A percentile compares a stretch with the other conserved stretches of the same genome.
Conservation (phyloP, 2,329 filamentous ascomycete species). For the Phyllosticta citribraziliensis region DNA sequence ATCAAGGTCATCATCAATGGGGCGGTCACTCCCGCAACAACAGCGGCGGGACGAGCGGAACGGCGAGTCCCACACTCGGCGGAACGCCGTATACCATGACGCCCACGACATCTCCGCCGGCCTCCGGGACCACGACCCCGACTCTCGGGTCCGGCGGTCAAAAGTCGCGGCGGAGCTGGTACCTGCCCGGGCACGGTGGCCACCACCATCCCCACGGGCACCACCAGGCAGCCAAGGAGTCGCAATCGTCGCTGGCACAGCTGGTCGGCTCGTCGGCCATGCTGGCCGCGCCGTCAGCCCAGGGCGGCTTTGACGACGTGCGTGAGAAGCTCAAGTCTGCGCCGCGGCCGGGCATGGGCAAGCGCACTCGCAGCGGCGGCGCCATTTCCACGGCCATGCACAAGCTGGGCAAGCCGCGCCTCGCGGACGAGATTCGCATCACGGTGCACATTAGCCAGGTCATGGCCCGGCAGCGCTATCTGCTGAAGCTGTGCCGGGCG, state of each 20-base stretch:
- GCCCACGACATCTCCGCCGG: slow-evolving; percentile 31
- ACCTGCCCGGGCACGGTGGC: neutral
- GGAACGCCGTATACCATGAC: slow-evolving; percentile 19
- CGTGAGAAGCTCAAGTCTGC: slow-evolving; percentile 30
- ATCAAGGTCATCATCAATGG: neutral
- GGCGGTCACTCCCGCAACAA: neutral
- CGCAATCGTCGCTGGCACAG: slow-evolving; percentile 32
- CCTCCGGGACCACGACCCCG: slow-evolving; percentile 35
- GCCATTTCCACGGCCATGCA: slow-evolving; percentile 26
- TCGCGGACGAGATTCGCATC: slow-evolving; percentile 46
- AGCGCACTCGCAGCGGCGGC: slow-evolving; percentile 26
- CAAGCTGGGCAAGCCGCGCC: slow-evolving; percentile 25
- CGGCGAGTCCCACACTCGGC: slow-evolving; percentile 2
- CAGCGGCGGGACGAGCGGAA: slow-evolving; percentile 4
- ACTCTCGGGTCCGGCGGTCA: slow-evolving; percentile 12
- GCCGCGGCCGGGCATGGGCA: slow-evolving; percentile 25
- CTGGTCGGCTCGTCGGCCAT: slow-evolving; percentile 36
- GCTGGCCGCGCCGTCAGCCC: slow-evolving; percentile 29
- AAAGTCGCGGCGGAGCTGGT: slow-evolving; percentile 12
- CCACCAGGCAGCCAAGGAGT: slow-evolving; percentile 24
- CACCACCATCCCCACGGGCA: slow-evolving; percentile 25
- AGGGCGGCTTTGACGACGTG: slow-evolving; percentile 33
- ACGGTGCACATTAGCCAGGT: slow-evolving; percentile 57
- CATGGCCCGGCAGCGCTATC: slow-evolving; percentile 69
- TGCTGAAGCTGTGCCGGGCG: slow-evolving; percentile 73